Base-by-base conservation (phyloP, 441 rosid species). In the Lagerstroemia fauriei region DNA sequence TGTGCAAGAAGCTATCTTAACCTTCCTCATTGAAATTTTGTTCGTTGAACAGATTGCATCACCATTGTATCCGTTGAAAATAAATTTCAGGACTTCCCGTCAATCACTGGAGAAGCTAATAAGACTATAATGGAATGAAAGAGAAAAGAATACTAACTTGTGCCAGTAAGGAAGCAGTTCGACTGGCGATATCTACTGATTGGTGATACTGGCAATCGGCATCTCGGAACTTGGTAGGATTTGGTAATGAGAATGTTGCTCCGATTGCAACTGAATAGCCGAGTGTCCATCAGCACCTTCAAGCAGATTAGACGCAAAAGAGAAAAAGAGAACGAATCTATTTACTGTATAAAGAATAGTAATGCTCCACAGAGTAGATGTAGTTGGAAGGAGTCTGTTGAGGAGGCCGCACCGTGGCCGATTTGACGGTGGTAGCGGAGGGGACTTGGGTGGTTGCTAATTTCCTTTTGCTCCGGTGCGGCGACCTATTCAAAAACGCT, bases 271-370 rank as follows among this genome's bases (percentile, higher is more conserved):
- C 0, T 46, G 20, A 47, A 66, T 34, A 74, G 31, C 7, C 24
- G 32, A 46, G 63, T 63, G 70, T 50, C 83, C 83, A 81, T 81
- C 32, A 75, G 44, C 38, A 32, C 78, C 78, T 81, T 51, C 68
- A 48, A 27, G 10, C 70, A 27, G 70, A 65, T 9, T 65, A 29
- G 27, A 16, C 70, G 34, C 34, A 65, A 65, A 27, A 65, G 66
- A 22, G 66, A 22, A n/a, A 61, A 25, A n/a, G 68, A n/a, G 68
- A 20, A 18, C 7, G 18, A 18, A 53, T 53, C 4, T 53, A 53
- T 20, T 53, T 20, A 38, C 24, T 53, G 59, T 16, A 53, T 20
- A 53, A 48, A 53, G 59, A 53, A 53, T 16, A 53, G 59, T 16
- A 53, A 14, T 53, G 3, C 59, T 53, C 22, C 59, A 53, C 6